Evolutionary conservation across 2,329 filamentous ascomycete genomes (phyloP).

Genomic region (Fulvia fulva): DNA sequence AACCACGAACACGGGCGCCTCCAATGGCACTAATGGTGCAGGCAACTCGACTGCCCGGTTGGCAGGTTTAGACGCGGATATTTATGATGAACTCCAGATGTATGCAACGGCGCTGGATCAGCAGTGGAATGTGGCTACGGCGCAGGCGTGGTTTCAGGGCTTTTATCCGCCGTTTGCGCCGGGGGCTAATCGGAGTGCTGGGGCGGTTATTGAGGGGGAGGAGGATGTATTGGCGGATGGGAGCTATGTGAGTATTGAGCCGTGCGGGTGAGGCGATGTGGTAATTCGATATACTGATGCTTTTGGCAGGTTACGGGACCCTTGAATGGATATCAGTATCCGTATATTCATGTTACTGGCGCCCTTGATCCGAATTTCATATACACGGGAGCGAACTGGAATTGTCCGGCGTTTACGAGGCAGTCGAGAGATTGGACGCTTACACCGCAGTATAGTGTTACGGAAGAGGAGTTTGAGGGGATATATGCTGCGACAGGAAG

Average conservation of each 20-base stretch:
- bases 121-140: constrained; percentile 49
- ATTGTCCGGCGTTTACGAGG: constrained; percentile 28
- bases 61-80: constrained; percentile 42
- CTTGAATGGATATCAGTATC: constrained; percentile 56
- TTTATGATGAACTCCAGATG: constrained; percentile 44
- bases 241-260: constrained; percentile 17
- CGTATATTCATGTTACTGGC: constrained; percentile 45
- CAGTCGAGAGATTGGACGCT: constrained; percentile 41
- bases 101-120: constrained; percentile 46
- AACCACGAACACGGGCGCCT: constrained; percentile 13
- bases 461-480: constrained; percentile 35
- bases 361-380: constrained; percentile 49
- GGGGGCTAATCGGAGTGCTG: constrained; percentile 21
- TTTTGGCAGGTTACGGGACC: constrained; percentile 41
- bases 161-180: constrained; percentile 52
- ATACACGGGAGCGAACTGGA: constrained; percentile 43
- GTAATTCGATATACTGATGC: neutral
- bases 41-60: constrained; percentile 37
- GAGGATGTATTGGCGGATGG: constrained; percentile 49
- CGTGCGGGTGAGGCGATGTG: neutral
- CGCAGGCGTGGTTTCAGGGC: constrained; percentile 60
- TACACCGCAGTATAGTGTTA: constrained; percentile 27
- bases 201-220: constrained; percentile 34
- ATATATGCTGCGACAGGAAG: constrained; percentile 48
- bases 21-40: too few species aligned